Base-by-base conservation (phyloP, 2,329 filamentous ascomycete genomes). In the Nemania sp. region DNA sequence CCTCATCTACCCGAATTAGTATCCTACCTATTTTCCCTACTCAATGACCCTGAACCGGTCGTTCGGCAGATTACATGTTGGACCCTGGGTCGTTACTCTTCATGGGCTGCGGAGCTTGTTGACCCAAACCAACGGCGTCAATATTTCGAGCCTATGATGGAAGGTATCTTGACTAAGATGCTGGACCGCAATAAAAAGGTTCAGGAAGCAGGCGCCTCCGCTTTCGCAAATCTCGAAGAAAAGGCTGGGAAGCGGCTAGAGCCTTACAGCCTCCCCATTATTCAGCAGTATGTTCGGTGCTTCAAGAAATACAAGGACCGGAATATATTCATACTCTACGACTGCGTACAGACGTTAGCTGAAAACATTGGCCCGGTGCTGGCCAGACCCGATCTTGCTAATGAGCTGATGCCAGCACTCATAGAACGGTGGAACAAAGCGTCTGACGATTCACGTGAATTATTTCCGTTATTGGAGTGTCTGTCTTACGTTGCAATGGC, bases 321-420 rank as follows among this genome's bases (percentile, higher is more conserved):
- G 66, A 99, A 99, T 76, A 97, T 97, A 85, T 97, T 95, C 76
- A 95, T 97, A 49, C 83, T 99, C 28, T 99, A 99, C 75, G 94
- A 99, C 74, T 97, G 94, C 71, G 90, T 99, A 28, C 94, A 99
- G 75, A 99, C 94, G 0, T 78, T 99, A 52, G 94, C 94, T 3
- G 94, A 99, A 72, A 88, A 91, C 67, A 88, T 97, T 49, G 91
- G 91, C 9, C 85, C 87, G 6, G 84, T 88, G 28, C 79, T 99
- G 61, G 88, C 91, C n/a, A 80, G 84, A 57, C 88, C 88, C 6
- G 83, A 92, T 47, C 82, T 96, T n/a, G 86, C 92, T 34, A 82
- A 88, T 59, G 81, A 91, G 62, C 80, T 99, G 54, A 97, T 99
- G 93, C 92, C 94, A 20, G 90, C 91, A 11, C 80, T 99, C 40